Base-by-base conservation (phyloP, 768 basidiomycete genomes). In the Myochromella boudieri region DNA sequence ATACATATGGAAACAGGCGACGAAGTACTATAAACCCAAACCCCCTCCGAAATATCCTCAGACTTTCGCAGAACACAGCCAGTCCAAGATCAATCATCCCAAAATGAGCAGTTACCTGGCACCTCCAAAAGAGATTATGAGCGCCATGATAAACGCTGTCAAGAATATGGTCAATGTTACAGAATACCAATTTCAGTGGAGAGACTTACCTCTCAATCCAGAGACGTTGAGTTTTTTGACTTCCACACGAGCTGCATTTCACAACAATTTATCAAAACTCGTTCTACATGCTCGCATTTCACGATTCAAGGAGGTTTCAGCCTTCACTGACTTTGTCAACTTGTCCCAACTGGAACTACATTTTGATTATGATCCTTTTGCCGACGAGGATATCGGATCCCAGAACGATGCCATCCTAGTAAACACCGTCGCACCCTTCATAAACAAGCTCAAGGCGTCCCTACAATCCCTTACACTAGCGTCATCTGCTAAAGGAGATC, bases 171-270 rank as follows among this genome's bases (percentile, higher is more conserved):
- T 45, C 4, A 62, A 63, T 14, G 64, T 70, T 4, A 59, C 53
- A 3, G 61, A 60, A 28, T 63, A 66, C 53, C 56, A 63, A 39
- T 67, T 71, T 42, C 68, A 69, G 46, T 70, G 69, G 66, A 56
- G 69, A 36, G 67, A 72, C 46, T 63, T 73, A 20, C 59, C 66
- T 8, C 44, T 66, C 20, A 66, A 61, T 37, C 38, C 59, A 20
- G 56, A 60, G 32, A 68, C 67, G 1, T 46, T 49, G 4, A 50
- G 53, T 6, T 67, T 72, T 44, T 56, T 71, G 31, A 49, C 56
- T 2, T 53, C 64, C 0, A 56, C 63, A 20, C 46, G 64, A 22
- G 46, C 47, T 2, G 51, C 65, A 0, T 68, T 73, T 36, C 53
- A 56, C 15, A 40, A 52, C 4, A 69, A 60, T 46, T 47, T 73